These are phyloP conservation scores for Huntiella abstrusa DNA, from an alignment of 2,329 filamentous ascomycete genomes.

Conservation along the genomic window DNA sequence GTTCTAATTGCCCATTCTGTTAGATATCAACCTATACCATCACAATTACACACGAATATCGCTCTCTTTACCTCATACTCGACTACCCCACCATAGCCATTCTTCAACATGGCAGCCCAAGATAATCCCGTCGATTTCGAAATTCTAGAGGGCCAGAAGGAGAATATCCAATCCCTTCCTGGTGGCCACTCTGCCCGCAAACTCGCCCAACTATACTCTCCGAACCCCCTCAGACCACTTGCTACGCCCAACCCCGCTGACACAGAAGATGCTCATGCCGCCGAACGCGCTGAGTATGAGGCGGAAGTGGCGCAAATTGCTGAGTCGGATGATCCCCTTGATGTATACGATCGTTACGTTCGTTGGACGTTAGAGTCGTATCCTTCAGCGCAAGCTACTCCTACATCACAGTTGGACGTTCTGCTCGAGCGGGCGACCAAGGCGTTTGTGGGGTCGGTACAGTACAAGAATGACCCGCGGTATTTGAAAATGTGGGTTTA, in stretches of 20 bases:
- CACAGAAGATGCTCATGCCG: conserved; percentile 59
- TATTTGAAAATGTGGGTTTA: conserved; percentile 89
- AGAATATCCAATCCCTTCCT: conserved; percentile 90
- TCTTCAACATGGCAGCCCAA: conserved; percentile 24
- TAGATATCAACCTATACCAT: too few relatives aligned
- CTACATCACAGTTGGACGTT: conserved; percentile 73
- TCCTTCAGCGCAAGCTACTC: conserved; percentile 78
- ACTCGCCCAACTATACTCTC: conserved; percentile 63
- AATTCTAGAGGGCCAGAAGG: conserved; percentile 88
- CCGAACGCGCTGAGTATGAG: conserved; percentile 68
- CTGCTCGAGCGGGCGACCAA: conserved; percentile 88
- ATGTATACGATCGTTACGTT: conserved; percentile 90
- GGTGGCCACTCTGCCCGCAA: conserved; percentile 76
- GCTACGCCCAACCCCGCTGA: conserved; percentile 49
- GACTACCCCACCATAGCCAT: too few relatives aligned
- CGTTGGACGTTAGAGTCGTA: conserved; percentile 94
- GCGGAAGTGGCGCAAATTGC: conserved; percentile 57
- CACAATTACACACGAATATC: too few relatives aligned
- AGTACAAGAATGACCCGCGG: conserved; percentile 89
- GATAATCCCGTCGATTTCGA: conserved; percentile 57
- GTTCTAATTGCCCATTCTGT: too few relatives aligned
- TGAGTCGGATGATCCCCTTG: conserved; percentile 87
- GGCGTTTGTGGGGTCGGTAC: conserved; percentile 60
- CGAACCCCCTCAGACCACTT: conserved; percentile 38
- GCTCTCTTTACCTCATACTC: too few relatives aligned